Conservation (phyloP, 768 basidiomycete species). For the Asterophora lycoperdoides region DNA sequence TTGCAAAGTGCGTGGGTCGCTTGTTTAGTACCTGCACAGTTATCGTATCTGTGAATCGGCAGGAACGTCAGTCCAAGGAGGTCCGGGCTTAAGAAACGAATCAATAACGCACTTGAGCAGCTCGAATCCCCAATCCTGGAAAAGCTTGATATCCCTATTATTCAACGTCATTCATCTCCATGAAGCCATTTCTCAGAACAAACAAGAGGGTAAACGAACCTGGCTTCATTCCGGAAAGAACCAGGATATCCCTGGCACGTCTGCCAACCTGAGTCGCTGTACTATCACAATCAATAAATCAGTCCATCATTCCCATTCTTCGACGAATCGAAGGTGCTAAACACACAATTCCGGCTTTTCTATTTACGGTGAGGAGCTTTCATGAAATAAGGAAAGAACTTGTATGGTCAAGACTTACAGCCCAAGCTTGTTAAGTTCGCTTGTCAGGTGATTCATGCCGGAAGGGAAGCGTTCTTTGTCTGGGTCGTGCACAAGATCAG, state of each 20-base stretch:
- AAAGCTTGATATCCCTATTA: conserved; percentile 48
- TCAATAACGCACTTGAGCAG: conserved; percentile 50
- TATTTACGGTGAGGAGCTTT: too few relatives aligned
- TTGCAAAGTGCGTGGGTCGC: not conserved
- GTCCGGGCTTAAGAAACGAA: too few relatives aligned
- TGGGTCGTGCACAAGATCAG: conserved; percentile 13
- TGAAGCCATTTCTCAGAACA: not conserved
- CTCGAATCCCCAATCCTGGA: conserved; percentile 66
- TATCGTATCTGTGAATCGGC: conserved; percentile 40
- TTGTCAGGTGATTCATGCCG: conserved; percentile 54
- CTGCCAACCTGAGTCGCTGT: conserved; percentile 62
- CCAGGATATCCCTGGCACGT: conserved; percentile 66
- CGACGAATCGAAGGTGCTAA: not conserved
- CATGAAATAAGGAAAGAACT: not conserved
- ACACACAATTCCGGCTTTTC: conserved; percentile 43
- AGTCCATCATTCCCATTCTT: not conserved
- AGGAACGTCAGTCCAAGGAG: not conserved
- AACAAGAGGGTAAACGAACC: not conserved
- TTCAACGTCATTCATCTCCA: not conserved
- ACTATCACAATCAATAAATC: conserved; percentile 26
- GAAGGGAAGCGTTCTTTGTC: conserved; percentile 50
- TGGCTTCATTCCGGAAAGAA: conserved; percentile 52
- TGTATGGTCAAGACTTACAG: conserved; percentile 33
- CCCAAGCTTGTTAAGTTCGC: conserved; percentile 53
- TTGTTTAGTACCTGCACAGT: conserved; percentile 41